Evolutionary conservation across 805 yeast species (phyloP).

Genomic region (Candida takata): DNA sequence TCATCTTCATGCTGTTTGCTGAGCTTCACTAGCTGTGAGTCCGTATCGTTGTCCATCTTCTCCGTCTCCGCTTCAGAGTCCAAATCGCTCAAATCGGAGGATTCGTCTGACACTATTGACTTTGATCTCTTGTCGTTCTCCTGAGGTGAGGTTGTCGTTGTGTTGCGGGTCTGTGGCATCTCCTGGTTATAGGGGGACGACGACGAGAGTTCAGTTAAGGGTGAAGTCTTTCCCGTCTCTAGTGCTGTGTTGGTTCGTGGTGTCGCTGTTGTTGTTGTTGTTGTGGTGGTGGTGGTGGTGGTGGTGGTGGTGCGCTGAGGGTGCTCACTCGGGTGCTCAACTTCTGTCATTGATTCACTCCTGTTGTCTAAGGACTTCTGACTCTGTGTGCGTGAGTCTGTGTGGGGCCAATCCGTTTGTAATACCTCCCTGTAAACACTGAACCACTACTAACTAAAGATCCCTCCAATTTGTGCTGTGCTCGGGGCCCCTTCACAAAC

Average conservation of each 20-base stretch:
- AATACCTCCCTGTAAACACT: too few species aligned
- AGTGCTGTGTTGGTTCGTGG: conserved; percentile 4
- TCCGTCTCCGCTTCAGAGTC: conserved; percentile 92
- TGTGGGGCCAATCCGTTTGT: too few species aligned
- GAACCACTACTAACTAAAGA: too few species aligned
- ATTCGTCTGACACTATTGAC: conserved; percentile 21
- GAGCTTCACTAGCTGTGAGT: conserved; percentile 35
- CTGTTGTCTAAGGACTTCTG: too few species aligned
- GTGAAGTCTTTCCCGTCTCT: conserved; percentile 23
- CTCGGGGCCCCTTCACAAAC: too few species aligned
- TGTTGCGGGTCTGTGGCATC: conserved; percentile 2
- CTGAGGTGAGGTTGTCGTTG: conserved; percentile 1
- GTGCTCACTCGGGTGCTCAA: conserved; percentile 6
- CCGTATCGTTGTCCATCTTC: conserved; percentile 36
- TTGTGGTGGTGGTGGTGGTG: not conserved
- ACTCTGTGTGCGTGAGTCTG: too few species aligned
- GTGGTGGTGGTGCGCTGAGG: conserved; percentile 3
- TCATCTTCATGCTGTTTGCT: conserved; percentile 22
- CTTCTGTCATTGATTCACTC: conserved; percentile 14
- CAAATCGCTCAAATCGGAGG: conserved; percentile 48
- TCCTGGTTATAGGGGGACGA: conserved; percentile 16
- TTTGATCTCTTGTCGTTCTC: conserved; percentile 9
- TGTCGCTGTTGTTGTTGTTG: not conserved
- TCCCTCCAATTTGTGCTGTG: too few species aligned
- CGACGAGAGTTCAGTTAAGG: conserved; percentile 21